A percentile compares a stretch with the other conserved stretches of the same genome.
These are phyloP conservation scores for Actinomucor elegans DNA, from an alignment of 371 early-diverging fungal species.

Conservation along the genomic window DNA sequence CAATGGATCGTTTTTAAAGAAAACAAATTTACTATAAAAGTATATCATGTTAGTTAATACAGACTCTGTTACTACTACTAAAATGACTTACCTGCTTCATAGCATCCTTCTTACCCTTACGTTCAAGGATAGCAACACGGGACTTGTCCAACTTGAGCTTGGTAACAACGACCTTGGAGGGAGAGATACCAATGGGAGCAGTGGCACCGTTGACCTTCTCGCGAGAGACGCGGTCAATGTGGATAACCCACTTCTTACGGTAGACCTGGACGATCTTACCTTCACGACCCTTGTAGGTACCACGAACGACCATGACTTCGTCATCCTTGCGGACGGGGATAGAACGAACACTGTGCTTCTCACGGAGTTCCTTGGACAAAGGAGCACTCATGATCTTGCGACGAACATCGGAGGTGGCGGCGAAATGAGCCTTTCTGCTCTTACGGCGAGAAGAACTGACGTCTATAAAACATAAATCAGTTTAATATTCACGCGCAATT, in stretches of 20 bases:
- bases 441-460: constrained; percentile 95
- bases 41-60: too few relatives aligned
- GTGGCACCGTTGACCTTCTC: constrained; percentile 97
- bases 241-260: constrained; percentile 98
- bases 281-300: constrained; percentile 95
- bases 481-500: too few relatives aligned
- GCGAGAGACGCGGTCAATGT: constrained; percentile 93
- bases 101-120: constrained; percentile 64
- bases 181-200: constrained; percentile 93
- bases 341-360: constrained; percentile 61
- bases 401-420: constrained; percentile 93
- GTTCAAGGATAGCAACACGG: constrained; percentile 83
- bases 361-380: constrained; percentile 93
- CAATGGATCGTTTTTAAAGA: too few relatives aligned
- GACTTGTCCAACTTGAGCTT: constrained; percentile 95
- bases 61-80: too few relatives aligned
- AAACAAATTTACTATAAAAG: too few relatives aligned
- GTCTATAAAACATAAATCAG: constrained; percentile 62
- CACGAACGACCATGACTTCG: constrained; percentile 95
- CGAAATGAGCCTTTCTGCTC: constrained; percentile 98
- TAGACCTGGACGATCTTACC: constrained; percentile 96
- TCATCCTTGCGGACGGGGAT: constrained; percentile 97
- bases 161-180: constrained; percentile 97
- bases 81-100: constrained; percentile 42
- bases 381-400: constrained; percentile 95